A percentile compares a stretch with the other conserved stretches of the same genome.
These are phyloP conservation scores for Lodderomyces oxycetoniae DNA, from an alignment of 1,139 yeast genomes.

Conservation along the genomic window DNA sequence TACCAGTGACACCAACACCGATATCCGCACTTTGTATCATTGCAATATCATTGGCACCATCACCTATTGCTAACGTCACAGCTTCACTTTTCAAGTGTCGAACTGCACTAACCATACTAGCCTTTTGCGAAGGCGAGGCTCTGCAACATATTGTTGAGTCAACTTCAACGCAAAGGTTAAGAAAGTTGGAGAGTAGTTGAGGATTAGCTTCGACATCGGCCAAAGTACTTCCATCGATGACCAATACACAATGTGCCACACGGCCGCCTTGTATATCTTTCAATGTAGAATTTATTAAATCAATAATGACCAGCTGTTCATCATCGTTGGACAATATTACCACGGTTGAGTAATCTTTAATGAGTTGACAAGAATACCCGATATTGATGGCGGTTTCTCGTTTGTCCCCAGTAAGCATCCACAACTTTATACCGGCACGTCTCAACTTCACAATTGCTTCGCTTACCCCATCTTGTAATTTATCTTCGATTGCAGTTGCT, in stretches of 20 bases:
- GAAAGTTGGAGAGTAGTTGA: constrained; percentile 64
- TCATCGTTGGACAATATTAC: constrained; percentile 66
- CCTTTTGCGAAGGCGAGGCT: constrained; percentile 96
- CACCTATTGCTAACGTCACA: constrained; percentile 94
- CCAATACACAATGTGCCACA: constrained; percentile 91
- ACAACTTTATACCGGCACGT: constrained; percentile 87
- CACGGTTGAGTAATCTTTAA: constrained; percentile 88
- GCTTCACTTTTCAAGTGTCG: constrained; percentile 58
- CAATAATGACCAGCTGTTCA: constrained; percentile 45
- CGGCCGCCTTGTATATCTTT: constrained; percentile 59
- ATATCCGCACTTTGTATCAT: constrained; percentile 98
- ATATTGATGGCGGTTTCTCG: constrained; percentile 96
- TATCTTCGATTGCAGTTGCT: constrained; percentile 97
- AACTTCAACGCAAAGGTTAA: constrained; percentile 79
- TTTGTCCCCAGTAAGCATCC: constrained; percentile 99
- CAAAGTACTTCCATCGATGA: constrained; percentile 86
- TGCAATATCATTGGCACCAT: constrained; percentile 97
- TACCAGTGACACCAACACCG: constrained; percentile 98
- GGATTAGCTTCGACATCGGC: constrained; percentile 67
- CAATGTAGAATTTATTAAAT: constrained; percentile 55
- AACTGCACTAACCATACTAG: constrained; percentile 77
- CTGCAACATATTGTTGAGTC: constrained; percentile 94
- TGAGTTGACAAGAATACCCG: constrained; percentile 89
- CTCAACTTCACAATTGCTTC: constrained; percentile 89
- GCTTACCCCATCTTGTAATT: constrained; percentile 91